Evolutionary conservation across 306 rosid species (phyloP).

Genomic region (Trichosanthes cucumerina): DNA sequence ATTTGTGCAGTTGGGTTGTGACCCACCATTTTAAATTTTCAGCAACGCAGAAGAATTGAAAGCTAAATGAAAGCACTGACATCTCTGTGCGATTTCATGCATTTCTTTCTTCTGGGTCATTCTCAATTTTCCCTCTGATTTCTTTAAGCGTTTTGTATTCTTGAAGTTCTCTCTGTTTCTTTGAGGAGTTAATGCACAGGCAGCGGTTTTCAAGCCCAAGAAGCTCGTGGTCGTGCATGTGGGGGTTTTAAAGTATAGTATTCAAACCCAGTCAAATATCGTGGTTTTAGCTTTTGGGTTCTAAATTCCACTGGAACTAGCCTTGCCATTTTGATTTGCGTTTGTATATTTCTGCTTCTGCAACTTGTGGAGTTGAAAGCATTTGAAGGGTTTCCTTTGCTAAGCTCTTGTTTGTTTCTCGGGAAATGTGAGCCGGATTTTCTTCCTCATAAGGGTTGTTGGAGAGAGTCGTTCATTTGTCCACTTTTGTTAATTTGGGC

Average conservation of each 20-base stretch:
- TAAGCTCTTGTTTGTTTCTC: not conserved
- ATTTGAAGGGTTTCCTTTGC: not conserved
- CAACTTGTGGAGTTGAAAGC: not conserved
- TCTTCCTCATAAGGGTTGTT: not conserved
- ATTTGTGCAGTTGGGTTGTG: not conserved
- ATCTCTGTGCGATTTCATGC: not conserved
- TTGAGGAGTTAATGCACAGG: not conserved
- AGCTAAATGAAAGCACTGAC: not conserved
- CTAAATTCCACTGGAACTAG: not conserved
- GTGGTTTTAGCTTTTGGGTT: not conserved
- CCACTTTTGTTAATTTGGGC: not conserved
- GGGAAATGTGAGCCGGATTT: not conserved
- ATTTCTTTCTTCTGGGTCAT: not conserved
- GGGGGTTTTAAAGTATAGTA: not conserved
- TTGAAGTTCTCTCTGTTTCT: not conserved
- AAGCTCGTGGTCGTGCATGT: conserved; percentile 3
- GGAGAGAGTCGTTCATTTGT: not conserved
- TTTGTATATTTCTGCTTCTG: not conserved
- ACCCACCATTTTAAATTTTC: conserved; percentile 9
- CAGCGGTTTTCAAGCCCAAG: conserved; percentile 2
- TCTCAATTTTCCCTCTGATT: not conserved
- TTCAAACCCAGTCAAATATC: not conserved
- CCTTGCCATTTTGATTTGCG: not conserved
- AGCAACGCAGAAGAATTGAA: not conserved
- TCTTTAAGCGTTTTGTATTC: not conserved